These are phyloP conservation scores for Salisapilia sapeloensis DNA, from an alignment of 352 stramenopile genomes.

Conservation along the genomic window DNA sequence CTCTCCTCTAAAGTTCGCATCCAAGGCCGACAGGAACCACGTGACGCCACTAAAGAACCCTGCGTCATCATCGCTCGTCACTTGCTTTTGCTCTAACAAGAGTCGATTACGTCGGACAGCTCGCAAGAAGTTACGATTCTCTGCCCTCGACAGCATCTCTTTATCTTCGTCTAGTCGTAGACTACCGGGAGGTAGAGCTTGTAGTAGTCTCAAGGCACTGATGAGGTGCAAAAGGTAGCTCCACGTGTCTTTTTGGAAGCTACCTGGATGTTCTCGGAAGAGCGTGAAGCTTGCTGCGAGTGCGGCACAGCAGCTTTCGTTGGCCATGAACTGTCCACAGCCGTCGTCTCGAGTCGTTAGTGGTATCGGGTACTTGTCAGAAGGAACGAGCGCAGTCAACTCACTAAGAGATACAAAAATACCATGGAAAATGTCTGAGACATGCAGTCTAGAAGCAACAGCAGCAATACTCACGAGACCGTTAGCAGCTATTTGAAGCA, in stretches of 20 bases:
- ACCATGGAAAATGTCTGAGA: slow-evolving; percentile 35
- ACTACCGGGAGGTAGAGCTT: slow-evolving; percentile 27
- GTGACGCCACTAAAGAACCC: slow-evolving; percentile 59
- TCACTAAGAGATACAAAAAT: slow-evolving; percentile 43
- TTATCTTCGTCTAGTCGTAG: slow-evolving; percentile 6
- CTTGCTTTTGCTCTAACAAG: slow-evolving; percentile 29
- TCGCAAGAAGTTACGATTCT: too few species aligned
- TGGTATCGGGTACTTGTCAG: slow-evolving; percentile 31
- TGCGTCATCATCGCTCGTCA: slow-evolving; percentile 15
- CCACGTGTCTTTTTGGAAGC: slow-evolving; percentile 32
- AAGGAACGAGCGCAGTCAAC: slow-evolving; percentile 41
- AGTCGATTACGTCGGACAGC: too few species aligned
- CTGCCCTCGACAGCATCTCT: too few species aligned
- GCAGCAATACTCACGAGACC: slow-evolving; percentile 49
- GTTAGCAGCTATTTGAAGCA: slow-evolving; percentile 61
- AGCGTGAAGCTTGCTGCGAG: slow-evolving; percentile 58
- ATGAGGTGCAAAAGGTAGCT: slow-evolving; percentile 45
- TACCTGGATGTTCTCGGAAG: slow-evolving; percentile 30
- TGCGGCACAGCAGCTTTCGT: slow-evolving; percentile 46
- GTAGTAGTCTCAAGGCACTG: slow-evolving; percentile 39
- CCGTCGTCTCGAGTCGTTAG: slow-evolving; percentile 45
- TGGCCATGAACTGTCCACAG: slow-evolving; percentile 37
- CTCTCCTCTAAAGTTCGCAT: slow-evolving; percentile 17
- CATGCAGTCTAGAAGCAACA: slow-evolving; percentile 27
- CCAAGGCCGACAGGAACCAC: slow-evolving; percentile 53